Conservation (phyloP, 495 filamentous ascomycete species). For the Hapsidospora chrysogenum region DNA sequence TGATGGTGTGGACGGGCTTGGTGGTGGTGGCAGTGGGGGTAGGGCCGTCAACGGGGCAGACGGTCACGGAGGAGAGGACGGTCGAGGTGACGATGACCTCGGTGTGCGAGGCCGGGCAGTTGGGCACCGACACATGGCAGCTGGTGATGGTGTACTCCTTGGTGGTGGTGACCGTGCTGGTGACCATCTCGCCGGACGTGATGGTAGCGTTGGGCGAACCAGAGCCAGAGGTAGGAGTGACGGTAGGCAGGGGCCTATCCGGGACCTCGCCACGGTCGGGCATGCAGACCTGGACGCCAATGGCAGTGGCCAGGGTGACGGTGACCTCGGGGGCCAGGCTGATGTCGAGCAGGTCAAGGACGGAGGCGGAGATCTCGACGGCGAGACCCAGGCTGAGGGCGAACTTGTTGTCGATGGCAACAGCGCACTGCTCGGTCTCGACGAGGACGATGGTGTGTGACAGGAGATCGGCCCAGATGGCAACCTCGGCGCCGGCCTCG, state of each 20-base stretch:
- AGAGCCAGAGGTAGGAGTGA: conserved; percentile 2
- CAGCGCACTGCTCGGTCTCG: conserved; percentile 1
- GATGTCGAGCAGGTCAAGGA: too few relatives aligned
- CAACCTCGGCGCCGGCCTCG: conserved; percentile 4
- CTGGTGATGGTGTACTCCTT: conserved; percentile 15
- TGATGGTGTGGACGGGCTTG: conserved; percentile 7
- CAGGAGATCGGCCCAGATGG: conserved; percentile 5
- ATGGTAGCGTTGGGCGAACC: conserved; percentile 2
- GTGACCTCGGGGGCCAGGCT: conserved; percentile 21
- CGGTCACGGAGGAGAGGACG: conserved; percentile 12
- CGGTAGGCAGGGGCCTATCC: too few relatives aligned
- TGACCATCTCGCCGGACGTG: conserved; percentile 5
- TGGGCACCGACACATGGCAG: conserved; percentile 14
- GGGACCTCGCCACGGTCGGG: too few relatives aligned
- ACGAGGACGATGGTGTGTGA: conserved; percentile 2
- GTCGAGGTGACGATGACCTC: conserved; percentile 11
- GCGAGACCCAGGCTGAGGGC: too few relatives aligned
- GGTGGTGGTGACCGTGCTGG: conserved; percentile 11
- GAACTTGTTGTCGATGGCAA: conserved; percentile 1
- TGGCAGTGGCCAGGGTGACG: too few relatives aligned
- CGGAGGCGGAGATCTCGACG: too few relatives aligned
- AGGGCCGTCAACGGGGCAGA: too few relatives aligned
- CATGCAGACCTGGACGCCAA: too few relatives aligned
- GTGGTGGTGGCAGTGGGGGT: conserved; percentile 12
- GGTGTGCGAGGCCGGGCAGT: conserved; percentile 17